These are phyloP conservation scores for Emiliania huxleyi DNA, from an alignment of 78 protist species.

Conservation along the genomic window DNA sequence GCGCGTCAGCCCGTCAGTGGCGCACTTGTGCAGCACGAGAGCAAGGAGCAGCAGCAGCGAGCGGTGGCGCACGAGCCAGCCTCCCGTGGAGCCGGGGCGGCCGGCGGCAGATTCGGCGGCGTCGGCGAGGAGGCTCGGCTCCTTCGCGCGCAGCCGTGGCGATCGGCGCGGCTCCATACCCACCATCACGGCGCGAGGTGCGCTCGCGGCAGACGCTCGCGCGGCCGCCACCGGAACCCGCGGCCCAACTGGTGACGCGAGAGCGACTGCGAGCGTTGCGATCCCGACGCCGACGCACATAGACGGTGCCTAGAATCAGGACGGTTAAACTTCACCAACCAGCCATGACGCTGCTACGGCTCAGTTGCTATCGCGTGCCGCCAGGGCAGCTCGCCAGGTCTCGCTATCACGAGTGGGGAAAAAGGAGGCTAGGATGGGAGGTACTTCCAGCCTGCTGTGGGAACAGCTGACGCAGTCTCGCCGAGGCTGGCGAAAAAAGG, in stretches of 20 bases:
- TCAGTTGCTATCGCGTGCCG: too few relatives aligned
- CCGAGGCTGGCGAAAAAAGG: too few relatives aligned
- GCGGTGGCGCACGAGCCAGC: not conserved
- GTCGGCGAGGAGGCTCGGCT: not conserved
- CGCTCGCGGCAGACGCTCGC: not conserved
- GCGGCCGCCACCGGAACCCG: not conserved
- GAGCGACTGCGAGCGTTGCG: not conserved
- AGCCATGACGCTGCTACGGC: too few relatives aligned
- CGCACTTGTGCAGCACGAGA: conserved; percentile 22
- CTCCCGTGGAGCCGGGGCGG: not conserved
- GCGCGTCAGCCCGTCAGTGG: conserved; percentile 8
- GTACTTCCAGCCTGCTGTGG: too few relatives aligned
- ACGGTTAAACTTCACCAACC: too few relatives aligned
- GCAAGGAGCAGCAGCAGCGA: not conserved
- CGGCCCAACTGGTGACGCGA: not conserved
- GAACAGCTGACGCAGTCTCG: too few relatives aligned
- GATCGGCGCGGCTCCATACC: not conserved
- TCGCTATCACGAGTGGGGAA: too few relatives aligned
- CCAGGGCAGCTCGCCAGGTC: too few relatives aligned
- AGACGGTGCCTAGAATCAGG: too few relatives aligned
- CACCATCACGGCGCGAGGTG: not conserved
- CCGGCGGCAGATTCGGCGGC: not conserved
- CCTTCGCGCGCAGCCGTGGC: not conserved
- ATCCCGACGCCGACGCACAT: too few relatives aligned
- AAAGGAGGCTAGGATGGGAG: too few relatives aligned